phyloP scores from a whole-genome alignment of 1,284 basidiomycete species.

The Naganishia cerealis region DNA sequence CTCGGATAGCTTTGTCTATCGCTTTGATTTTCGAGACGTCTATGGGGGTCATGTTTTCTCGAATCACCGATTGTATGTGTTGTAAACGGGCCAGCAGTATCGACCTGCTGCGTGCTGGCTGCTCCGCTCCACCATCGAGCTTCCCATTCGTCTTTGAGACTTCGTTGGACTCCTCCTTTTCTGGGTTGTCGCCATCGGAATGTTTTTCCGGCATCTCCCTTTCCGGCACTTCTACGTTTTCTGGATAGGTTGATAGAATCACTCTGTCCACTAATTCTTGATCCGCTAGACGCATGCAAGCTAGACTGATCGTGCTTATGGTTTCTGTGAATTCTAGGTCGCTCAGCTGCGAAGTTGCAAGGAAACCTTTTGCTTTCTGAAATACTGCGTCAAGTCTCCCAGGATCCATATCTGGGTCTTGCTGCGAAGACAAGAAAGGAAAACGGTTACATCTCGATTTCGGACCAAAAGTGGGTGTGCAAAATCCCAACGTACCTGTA shows the following conservation, averaged over 20 bases:
- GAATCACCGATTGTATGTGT: slow-evolving; percentile 2
- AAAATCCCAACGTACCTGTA: slow-evolving; percentile 66
- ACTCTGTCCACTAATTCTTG: slow-evolving; percentile 62
- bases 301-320: slow-evolving; percentile 91
- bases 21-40: slow-evolving; percentile 64
- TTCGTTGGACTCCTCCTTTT: not conserved
- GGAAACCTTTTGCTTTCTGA: slow-evolving; percentile 46
- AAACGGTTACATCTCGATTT: not conserved
- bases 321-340: slow-evolving; percentile 89
- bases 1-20: slow-evolving; percentile 76
- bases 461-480: not conserved
- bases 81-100: slow-evolving; percentile 16
- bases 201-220: not conserved
- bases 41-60: slow-evolving; percentile 38
- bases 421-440: not conserved
- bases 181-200: not conserved
- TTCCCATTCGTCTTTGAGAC: slow-evolving; percentile 57
- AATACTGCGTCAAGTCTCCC: slow-evolving; percentile 29
- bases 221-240: not conserved
- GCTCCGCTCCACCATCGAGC: slow-evolving; percentile 42
- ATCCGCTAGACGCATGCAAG: slow-evolving; percentile 69
- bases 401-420: slow-evolving; percentile 21
- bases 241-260: slow-evolving; percentile 40
- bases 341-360: slow-evolving; percentile 75
- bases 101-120: slow-evolving; percentile 9